Conservation (phyloP, 164 flowering plant genomes). For the Santalum album region DNA sequence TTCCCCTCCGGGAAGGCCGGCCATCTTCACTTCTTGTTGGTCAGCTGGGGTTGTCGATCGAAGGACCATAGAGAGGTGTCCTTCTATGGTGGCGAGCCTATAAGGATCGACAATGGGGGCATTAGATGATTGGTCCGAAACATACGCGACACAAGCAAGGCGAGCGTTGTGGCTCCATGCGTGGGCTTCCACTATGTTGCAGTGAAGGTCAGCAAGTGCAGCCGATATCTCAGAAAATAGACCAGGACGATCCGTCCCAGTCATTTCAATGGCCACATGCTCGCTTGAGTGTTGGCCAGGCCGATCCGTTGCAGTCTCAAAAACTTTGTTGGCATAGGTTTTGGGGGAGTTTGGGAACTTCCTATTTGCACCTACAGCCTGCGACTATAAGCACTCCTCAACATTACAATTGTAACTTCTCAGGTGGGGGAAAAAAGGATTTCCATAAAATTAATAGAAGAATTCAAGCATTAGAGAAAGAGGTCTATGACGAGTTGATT, state of each 20-base stretch:
- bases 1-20: slow-evolving; percentile 19
- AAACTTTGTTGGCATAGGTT: slow-evolving; percentile 2
- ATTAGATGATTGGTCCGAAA: slow-evolving; percentile 37
- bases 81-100: slow-evolving; percentile 49
- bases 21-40: slow-evolving; percentile 25
- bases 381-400: slow-evolving; percentile 8
- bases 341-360: slow-evolving; percentile 12
- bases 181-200: slow-evolving; percentile 64
- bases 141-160: slow-evolving; percentile 53
- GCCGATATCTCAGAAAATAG: slow-evolving; percentile 78
- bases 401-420: not conserved
- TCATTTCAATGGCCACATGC: slow-evolving; percentile 56
- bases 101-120: slow-evolving; percentile 37
- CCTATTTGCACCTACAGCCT: slow-evolving; percentile 41
- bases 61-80: slow-evolving; percentile 49
- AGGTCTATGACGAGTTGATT: not conserved
- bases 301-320: not conserved
- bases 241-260: slow-evolving; percentile 61
- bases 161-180: slow-evolving; percentile 77
- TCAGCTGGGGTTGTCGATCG: slow-evolving; percentile 12
- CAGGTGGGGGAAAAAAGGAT: too few relatives aligned
- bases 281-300: slow-evolving; percentile 9
- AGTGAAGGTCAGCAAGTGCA: slow-evolving; percentile 48
- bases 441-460: too few relatives aligned
- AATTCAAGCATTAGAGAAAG: not conserved